Base-by-base conservation (phyloP, 139 green algal species). In the Chlorella sp. region DNA sequence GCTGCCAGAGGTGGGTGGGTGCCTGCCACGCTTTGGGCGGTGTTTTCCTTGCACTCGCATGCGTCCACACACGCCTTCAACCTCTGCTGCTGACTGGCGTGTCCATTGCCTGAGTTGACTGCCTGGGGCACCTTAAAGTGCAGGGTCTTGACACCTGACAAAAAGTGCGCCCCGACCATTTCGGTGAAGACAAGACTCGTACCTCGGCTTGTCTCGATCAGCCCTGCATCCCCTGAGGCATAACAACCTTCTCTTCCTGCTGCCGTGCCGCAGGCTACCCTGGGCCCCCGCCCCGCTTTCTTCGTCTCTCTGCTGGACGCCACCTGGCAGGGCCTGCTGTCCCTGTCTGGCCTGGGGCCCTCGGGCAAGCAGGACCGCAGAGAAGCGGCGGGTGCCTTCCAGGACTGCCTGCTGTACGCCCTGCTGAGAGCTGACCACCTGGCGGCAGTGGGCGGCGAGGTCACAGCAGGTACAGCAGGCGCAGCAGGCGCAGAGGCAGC, bases 331-430 rank as follows among this genome's bases (percentile, higher is more conserved):
- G 86, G 91, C 3, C 3, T 91, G 79, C 30, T 42, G 1, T 24
- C 21, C 15, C 83, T 88, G 76, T 28, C 36, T 0, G 39, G n/a
- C 36, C 73, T 37, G 82, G 32, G 30, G 73, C 48, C 42, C 37
- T 40, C 39, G 53, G 79, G 26, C 66, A 36, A 75, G 53, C 68
- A 76, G 68, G 66, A 37, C 9, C 84, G 84, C 3, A 30, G 42
- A 5, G 89, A 91, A 57, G 90, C 76, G 36, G 92, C 90, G 19
- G 86, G 81, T 4, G 91, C 90, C 2, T 95, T 94, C 60, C 82
- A 87, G 42, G 94, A 96, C 80, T 92, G 91, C 84, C 81, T 96
- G 22, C 77, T 78, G 0, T 96, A 89, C 77, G 83, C 77, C 0
- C 64, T 92, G 39, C 85, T 92, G 24, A 79, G 42, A 85, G 93